Base-by-base conservation (phyloP, 768 basidiomycete species). In the Tricholoma matsutake region DNA sequence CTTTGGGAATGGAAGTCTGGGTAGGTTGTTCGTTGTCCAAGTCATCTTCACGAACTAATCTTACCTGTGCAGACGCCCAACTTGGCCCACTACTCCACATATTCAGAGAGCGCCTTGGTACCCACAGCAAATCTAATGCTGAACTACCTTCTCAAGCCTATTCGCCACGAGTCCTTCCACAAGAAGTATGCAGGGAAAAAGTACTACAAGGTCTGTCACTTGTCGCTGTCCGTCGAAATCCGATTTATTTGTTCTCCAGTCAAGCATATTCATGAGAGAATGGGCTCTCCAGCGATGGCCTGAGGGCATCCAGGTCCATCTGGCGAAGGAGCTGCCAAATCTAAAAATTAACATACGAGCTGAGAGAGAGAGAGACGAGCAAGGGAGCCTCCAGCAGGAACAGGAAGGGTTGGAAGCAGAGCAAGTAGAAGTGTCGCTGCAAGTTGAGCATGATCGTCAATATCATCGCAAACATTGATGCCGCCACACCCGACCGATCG, bases 121-220 rank as follows among this genome's bases (percentile, higher is more conserved):
- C 91, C 92, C 0, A 86, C 85, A 0, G 96, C 92, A 0, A 91
- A 89, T 69, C 67, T 91, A 63, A 94, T 97, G 91, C 70, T 97
- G 66, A 91, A 93, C 73, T 96, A 94, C 69, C 78, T 96, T 60
- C 78, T 94, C 57, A 83, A 88, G 66, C 84, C 88, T 3, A 71
- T 88, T 54, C 80, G 79, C 53, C 89, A 94, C 61, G 86, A 92
- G 55, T 86, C 86, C 29, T 88, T 97, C 71, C 87, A 84, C 78
- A 90, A 89, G 77, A 97, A 98, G 77, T 98, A 95, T 69, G 87
- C 92, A 0, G 82, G 85, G 29, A 93, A 89, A 76, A 89, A 85
- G 55, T 93, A 86, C 76, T 78, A 91, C 78, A 94, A 93, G 83
- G 92, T 94, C 52, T 16, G 80, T 71, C 2, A 8, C 2, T 22